Conservation (phyloP, 202 grass and related monocot species). For the Zizania palustris region DNA sequence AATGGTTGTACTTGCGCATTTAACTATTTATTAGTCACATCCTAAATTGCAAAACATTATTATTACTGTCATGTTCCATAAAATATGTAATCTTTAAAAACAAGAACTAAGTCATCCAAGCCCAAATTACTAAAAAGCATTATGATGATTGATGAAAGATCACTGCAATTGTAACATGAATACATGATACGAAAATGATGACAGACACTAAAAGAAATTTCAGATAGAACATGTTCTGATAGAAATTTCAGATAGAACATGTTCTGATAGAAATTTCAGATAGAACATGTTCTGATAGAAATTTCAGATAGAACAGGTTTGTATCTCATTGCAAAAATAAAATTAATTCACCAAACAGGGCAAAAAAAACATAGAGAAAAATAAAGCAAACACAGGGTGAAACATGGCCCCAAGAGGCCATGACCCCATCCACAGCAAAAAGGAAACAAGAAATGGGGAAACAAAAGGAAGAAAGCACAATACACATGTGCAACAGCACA, state of each 20-base stretch:
- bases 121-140: background rate
- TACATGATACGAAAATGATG: background rate
- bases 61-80: slow-evolving; percentile 22
- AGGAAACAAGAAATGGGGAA: background rate
- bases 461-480: slow-evolving; percentile 21
- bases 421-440: slow-evolving; percentile 26
- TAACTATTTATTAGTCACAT: background rate
- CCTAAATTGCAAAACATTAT: slow-evolving; percentile 10
- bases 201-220: too few relatives aligned
- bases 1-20: too few relatives aligned
- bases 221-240: too few relatives aligned
- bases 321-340: background rate
- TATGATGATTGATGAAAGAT: background rate
- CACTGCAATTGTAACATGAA: background rate
- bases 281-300: background rate
- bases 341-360: background rate
- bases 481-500: slow-evolving; percentile 35
- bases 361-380: slow-evolving; percentile 5
- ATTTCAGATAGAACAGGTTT: too few relatives aligned
- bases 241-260: too few relatives aligned
- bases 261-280: background rate
- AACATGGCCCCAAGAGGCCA: slow-evolving; percentile 34
- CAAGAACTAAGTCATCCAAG: background rate
- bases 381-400: slow-evolving; percentile 22
- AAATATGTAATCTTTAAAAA: background rate